Evolutionary conservation across 2,329 filamentous ascomycete genomes (phyloP).

Genomic region (Curvularia sp.): DNA sequence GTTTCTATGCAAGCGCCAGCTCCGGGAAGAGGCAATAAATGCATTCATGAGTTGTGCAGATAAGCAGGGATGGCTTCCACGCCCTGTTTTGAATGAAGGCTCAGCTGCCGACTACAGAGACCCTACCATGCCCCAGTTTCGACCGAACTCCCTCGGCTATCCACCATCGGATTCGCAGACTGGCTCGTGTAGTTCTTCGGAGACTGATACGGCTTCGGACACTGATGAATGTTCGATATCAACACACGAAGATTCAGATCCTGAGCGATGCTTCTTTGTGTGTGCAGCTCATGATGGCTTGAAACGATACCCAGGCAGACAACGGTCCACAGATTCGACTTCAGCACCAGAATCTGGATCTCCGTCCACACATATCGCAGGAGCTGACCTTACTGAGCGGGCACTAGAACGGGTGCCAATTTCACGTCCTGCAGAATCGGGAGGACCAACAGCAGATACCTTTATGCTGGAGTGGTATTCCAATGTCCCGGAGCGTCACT

Average conservation of each 20-base stretch:
- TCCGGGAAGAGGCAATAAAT: constrained; percentile 30
- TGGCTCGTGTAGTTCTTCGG: constrained; percentile 6
- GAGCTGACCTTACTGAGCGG: background rate
- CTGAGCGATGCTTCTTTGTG: constrained; percentile 7
- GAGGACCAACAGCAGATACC: background rate
- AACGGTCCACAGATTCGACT: background rate
- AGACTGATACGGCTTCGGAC: constrained; percentile 7
- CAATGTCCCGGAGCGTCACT: constrained; percentile 26
- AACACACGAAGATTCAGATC: background rate
- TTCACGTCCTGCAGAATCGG: background rate
- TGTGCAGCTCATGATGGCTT: constrained; percentile 3
- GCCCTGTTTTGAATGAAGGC: background rate
- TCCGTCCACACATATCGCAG: background rate
- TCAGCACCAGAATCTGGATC: background rate
- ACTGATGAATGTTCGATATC: constrained; percentile 11
- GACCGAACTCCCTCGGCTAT: constrained; percentile 59
- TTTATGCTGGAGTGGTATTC: constrained; percentile 19
- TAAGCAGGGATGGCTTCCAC: constrained; percentile 28
- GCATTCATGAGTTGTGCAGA: constrained; percentile 23
- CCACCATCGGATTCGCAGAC: background rate
- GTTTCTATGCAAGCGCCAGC: constrained; percentile 31
- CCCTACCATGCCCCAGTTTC: constrained; percentile 72
- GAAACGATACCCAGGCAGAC: constrained; percentile 7
- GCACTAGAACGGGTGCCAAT: background rate
- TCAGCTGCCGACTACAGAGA: constrained; percentile 51